Evolutionary conservation across 768 basidiomycete genomes (phyloP).

Genomic region (Sarcomyxa edulis): DNA sequence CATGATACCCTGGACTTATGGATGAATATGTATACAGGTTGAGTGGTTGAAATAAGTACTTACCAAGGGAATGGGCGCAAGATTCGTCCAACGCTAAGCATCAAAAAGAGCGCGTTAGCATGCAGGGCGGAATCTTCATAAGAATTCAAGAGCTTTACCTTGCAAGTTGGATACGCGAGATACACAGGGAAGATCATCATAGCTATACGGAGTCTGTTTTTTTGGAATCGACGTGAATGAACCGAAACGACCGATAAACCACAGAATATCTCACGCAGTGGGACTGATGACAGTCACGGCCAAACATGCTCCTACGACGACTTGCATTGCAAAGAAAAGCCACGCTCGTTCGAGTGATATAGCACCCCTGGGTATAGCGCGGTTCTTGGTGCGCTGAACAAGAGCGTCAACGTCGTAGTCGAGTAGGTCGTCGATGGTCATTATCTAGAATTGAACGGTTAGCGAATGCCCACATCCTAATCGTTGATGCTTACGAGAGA

Average conservation of each 20-base stretch:
- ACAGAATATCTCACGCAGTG: not conserved
- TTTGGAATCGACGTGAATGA: too few species aligned
- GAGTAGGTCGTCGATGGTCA: conserved; percentile 26
- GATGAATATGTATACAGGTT: too few species aligned
- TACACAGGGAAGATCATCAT: conserved; percentile 25
- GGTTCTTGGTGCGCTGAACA: conserved; percentile 21
- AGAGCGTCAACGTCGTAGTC: conserved; percentile 21
- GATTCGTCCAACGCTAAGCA: conserved; percentile 21
- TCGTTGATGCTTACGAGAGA: conserved; percentile 17
- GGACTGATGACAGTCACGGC: conserved; percentile 13
- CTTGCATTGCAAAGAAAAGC: conserved; percentile 21
- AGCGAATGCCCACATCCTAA: too few species aligned
- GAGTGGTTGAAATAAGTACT: not conserved
- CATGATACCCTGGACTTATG: conserved; percentile 21
- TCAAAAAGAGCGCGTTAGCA: not conserved
- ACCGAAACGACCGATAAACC: not conserved
- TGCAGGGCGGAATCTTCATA: not conserved
- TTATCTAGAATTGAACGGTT: conserved; percentile 23
- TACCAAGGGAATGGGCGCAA: conserved; percentile 24
- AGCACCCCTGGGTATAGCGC: conserved; percentile 21
- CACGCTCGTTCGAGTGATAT: conserved; percentile 21
- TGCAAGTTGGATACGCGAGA: conserved; percentile 28
- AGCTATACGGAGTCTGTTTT: conserved; percentile 18
- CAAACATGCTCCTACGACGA: conserved; percentile 15
- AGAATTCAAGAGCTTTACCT: conserved; percentile 13